These are phyloP conservation scores for Chlorella sp. DNA, from an alignment of 139 green algal species.

Conservation along the genomic window DNA sequence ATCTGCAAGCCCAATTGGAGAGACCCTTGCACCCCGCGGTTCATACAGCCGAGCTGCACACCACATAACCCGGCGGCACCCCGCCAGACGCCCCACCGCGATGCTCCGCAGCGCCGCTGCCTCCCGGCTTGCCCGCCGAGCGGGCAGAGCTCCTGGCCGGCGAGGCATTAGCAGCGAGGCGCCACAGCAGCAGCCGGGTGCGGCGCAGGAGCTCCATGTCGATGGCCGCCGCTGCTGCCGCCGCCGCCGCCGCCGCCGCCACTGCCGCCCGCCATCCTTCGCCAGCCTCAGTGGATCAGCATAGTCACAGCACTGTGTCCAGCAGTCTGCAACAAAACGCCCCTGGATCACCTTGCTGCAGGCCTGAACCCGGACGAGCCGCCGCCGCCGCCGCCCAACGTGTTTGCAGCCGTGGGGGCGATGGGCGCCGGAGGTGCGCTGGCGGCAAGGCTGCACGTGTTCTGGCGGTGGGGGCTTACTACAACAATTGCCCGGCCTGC, in stretches of 20 bases:
- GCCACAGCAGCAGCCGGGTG: not conserved
- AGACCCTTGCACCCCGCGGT: not conserved
- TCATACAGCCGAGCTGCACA: too few species aligned
- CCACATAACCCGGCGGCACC: too few species aligned
- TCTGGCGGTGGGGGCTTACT: too few species aligned
- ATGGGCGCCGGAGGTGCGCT: slow-evolving; percentile 60
- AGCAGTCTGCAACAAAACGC: too few species aligned
- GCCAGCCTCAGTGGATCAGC: too few species aligned
- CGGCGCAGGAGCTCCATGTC: not conserved
- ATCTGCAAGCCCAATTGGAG: too few species aligned
- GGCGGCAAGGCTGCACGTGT: too few species aligned
- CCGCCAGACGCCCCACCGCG: not conserved
- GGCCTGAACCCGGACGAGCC: slow-evolving; percentile 29
- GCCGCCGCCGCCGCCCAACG: slow-evolving; percentile 43
- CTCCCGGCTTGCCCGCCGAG: not conserved
- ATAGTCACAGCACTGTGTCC: too few species aligned
- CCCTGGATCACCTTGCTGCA: too few species aligned
- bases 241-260: not conserved
- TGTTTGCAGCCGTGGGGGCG: slow-evolving; percentile 50
- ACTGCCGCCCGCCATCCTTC: too few species aligned
- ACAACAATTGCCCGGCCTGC: too few species aligned
- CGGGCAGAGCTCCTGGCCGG: not conserved
- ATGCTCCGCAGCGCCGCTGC: not conserved
- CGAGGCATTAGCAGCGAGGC: not conserved
- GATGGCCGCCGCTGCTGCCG: not conserved